Evolutionary conservation across 2,329 filamentous ascomycete genomes (phyloP).

Genomic region (Claviceps sp.): DNA sequence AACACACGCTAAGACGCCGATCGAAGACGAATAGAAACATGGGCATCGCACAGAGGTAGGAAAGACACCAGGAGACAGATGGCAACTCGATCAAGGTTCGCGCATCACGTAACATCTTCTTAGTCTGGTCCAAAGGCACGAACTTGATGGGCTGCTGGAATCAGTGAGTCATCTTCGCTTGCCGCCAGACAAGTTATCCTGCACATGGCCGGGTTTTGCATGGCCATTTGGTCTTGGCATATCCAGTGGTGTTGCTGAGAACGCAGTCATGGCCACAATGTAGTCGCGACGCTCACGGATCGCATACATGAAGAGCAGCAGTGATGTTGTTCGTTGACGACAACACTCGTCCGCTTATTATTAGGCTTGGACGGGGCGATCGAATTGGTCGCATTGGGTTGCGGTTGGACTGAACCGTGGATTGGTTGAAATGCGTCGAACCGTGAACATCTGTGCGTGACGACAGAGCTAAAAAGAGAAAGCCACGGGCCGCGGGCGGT

Average conservation of each 20-base stretch:
- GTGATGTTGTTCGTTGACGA: background rate
- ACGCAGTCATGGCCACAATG: constrained; percentile 11
- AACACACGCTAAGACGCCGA: background rate
- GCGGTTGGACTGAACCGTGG: too few species aligned
- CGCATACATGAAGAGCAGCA: too few species aligned
- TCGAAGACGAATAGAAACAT: background rate
- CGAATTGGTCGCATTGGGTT: too few species aligned
- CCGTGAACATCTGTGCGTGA: background rate
- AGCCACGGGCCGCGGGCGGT: constrained; percentile 1
- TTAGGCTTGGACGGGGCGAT: constrained; percentile 1
- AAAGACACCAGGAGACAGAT: background rate
- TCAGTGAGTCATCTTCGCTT: background rate
- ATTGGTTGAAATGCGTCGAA: background rate
- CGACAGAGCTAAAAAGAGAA: background rate
- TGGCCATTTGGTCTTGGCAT: background rate
- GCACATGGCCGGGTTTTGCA: background rate
- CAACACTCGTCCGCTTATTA: background rate
- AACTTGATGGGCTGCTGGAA: background rate
- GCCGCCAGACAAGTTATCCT: background rate
- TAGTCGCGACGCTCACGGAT: constrained; percentile 10
- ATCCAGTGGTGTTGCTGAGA: background rate
- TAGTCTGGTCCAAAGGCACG: background rate
- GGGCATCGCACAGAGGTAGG: background rate
- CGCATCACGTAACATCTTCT: background rate
- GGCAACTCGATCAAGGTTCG: background rate